Conservation (phyloP, 768 basidiomycete genomes). For the Lentinula lateritia region DNA sequence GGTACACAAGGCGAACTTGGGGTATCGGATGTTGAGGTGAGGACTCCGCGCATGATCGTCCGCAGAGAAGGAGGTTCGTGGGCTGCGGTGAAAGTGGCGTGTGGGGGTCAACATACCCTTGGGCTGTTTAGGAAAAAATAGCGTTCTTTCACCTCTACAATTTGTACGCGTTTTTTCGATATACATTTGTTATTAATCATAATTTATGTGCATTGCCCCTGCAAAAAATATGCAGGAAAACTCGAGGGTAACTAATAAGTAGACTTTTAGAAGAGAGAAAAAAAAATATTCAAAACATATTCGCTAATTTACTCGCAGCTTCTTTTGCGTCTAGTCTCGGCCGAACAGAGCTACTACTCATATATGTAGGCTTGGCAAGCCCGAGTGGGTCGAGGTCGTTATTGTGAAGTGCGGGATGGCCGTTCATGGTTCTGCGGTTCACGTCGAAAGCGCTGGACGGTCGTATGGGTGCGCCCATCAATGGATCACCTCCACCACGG, state of each 20-base stretch:
- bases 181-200: not conserved
- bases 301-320: conserved; percentile 86
- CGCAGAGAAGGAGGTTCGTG: conserved; percentile 68
- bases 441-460: conserved; percentile 10
- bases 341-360: conserved; percentile 71
- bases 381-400: conserved; percentile 58
- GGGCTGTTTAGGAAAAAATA: conserved; percentile 64
- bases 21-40: conserved; percentile 52
- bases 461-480: conserved; percentile 12
- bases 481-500: conserved; percentile 7
- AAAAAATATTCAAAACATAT: conserved; percentile 69
- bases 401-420: conserved; percentile 23
- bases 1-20: conserved; percentile 77
- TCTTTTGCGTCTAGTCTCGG: conserved; percentile 78
- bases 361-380: conserved; percentile 50
- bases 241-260: not conserved
- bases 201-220: not conserved
- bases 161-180: not conserved
- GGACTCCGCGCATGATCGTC: conserved; percentile 62
- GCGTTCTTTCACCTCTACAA: not conserved
- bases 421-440: conserved; percentile 15
- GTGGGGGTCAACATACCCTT: conserved; percentile 76
- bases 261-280: not conserved
- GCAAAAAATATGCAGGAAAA: not conserved
- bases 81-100: conserved; percentile 60